Conservation (phyloP, 2,329 filamentous ascomycete genomes). For the Thielaviopsis musarum region DNA sequence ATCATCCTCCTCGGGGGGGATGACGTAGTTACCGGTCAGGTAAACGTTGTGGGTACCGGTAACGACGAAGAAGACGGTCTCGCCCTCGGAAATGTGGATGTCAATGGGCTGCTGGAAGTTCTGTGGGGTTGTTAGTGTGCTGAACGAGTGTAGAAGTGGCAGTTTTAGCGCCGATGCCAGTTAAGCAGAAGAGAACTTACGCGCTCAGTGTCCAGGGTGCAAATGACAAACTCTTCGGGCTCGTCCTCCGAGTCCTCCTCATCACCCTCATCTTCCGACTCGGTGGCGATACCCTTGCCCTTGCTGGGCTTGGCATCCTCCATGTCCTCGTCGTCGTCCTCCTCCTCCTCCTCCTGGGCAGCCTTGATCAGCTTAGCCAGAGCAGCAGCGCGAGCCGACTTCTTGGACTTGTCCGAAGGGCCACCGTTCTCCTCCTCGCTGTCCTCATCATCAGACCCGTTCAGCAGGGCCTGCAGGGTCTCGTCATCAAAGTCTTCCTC, state of each 20-base stretch:
- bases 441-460: constrained; percentile 34
- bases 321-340: constrained; percentile 55
- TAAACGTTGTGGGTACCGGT: constrained; percentile 78
- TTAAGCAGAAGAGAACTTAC: constrained; percentile 34
- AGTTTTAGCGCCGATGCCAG: too few species aligned
- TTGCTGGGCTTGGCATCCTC: constrained; percentile 53
- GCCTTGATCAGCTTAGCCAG: constrained; percentile 51
- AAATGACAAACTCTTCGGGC: constrained; percentile 85
- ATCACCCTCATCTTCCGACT: constrained; percentile 40
- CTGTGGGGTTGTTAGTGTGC: constrained; percentile 28
- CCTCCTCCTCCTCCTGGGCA: constrained; percentile 39
- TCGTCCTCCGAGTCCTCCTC: constrained; percentile 42
- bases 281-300: constrained; percentile 50
- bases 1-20: constrained; percentile 48
- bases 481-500: constrained; percentile 53
- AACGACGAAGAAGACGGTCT: constrained; percentile 85
- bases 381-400: constrained; percentile 46
- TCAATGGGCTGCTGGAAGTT: constrained; percentile 91
- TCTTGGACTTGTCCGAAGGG: constrained; percentile 86
- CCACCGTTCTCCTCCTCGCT: constrained; percentile 65
- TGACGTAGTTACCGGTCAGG: constrained; percentile 91
- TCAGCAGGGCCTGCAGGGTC: constrained; percentile 39
- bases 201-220: constrained; percentile 84
- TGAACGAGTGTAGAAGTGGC: constrained; percentile 2
- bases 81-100: constrained; percentile 75